Evolutionary conservation across 2,329 filamentous ascomycete genomes (phyloP), one percentile per base, ranked within the genome.

Genomic region (Emmonsia crescens): DNA sequence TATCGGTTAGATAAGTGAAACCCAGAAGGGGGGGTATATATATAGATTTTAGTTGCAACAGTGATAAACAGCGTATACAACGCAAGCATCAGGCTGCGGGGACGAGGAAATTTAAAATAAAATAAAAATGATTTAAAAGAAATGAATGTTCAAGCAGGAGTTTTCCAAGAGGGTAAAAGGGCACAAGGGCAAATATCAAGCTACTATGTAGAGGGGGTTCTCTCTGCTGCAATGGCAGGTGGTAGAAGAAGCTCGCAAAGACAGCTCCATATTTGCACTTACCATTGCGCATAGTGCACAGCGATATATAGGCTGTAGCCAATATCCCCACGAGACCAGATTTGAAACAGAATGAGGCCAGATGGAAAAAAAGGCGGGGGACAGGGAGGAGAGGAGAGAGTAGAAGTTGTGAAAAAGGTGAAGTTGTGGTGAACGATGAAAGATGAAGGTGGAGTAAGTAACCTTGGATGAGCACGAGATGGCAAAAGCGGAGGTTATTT

Each of bases 221-320:
- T 55, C 46, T 36, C 27, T 27, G 42, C 48, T 16, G 2, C 29
- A 16, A n/a, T 40, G 48, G 16, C 16, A 16, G 9, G 19, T 1
- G 52, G 10, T 8, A 38, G 14, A 27, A 55, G 36, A 27, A 55
- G 36, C 48, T 42, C 40, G 36, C 16, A n/a, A n/a, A 9, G 27
- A 44, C 14, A 57, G 55, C 55, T 57, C 5, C 14, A n/a, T n/a
- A n/a, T n/a, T n/a, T n/a, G 31, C 16, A 69, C 70, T 69, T 66
- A 75, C 74, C 74, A 76, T 76, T 60, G 73, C 73, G 68, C 62
- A 68, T 66, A 65, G 65, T 67, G 64, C 62, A 59, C 55, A 66
- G 56, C 52, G 62, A 58, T 59, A 61, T 61, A 62, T 64, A 68
- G 68, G 71, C 72, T 73, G 68, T 64, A 40, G 68, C 63, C 60